Evolutionary conservation across 2,329 filamentous ascomycete species (phyloP), one percentile per base, ranked within the genome.

Genomic region (Ceratocystis diversiconidia): DNA sequence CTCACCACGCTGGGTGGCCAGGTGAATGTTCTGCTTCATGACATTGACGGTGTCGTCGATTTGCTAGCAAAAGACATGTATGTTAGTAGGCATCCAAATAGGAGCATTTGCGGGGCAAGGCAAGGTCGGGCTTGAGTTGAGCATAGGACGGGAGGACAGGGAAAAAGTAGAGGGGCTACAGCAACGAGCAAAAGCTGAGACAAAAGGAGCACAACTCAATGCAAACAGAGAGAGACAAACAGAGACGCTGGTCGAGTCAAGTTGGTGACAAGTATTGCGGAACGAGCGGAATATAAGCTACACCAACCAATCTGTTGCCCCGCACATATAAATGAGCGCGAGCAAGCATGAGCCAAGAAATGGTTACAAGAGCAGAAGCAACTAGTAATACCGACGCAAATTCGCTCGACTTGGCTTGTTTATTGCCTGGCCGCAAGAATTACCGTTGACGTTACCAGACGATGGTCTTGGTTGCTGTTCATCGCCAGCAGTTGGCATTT

Each of bases 21-120:
- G 95, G 80, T 92, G 91, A 81, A 99, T 95, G 80, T 99, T 99
- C 76, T 96, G 87, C 73, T 89, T 86, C 92, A 99, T 96, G 70
- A 94, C 89, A 74, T 87, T 87, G 72, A 96, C 90, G 63, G 92
- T 96, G 74, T 92, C 89, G 76, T 97, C 88, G 77, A 99, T 96
- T 95, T 97, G 89, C 94, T 99, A 75, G 32, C 44, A 57, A 1
- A 66, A 43, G 55, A 44, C 15, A 63, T 10, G 62, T 25, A 52
- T 62, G 68, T 70, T 66, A 72, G 71, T 66, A 65, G 28, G 52
- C 12, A n/a, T n/a, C 2, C 10, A 48, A 22, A 59, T 15, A 4
- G 55, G 5, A 52, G 10, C n/a, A 19, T 22, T 30, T 7, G 55
- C 10, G 52, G 52, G 52, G 52, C 52, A 22, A n/a, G n/a, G 19